These are phyloP conservation scores for Aegilops speltoides DNA, from an alignment of 176 grass and related monocot genomes.

Conservation along the genomic window DNA sequence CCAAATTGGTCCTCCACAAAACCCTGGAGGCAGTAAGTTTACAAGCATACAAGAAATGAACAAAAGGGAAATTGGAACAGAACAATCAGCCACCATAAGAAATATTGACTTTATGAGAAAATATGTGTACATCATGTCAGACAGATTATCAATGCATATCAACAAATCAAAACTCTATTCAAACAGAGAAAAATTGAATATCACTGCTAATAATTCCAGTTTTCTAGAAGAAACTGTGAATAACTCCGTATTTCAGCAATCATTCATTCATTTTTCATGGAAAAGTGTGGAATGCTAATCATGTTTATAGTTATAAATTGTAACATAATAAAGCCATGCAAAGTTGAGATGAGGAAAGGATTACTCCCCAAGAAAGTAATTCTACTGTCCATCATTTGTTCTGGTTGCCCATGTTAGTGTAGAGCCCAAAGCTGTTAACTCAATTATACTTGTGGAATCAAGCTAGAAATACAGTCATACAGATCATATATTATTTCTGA, in stretches of 20 bases:
- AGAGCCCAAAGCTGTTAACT: background rate
- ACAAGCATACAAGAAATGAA: slow-evolving; percentile 18
- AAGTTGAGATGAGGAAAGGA: too few species aligned
- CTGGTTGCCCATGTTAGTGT: background rate
- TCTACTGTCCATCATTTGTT: background rate
- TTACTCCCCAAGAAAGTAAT: too few species aligned
- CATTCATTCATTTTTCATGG: background rate
- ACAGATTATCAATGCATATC: background rate
- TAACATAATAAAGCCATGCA: too few species aligned
- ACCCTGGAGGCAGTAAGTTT: slow-evolving; percentile 47
- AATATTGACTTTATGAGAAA: slow-evolving; percentile 6
- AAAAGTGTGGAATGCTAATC: background rate
- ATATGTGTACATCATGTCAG: background rate
- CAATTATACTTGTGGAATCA: background rate
- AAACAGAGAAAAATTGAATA: background rate
- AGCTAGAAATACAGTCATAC: background rate
- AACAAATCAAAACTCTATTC: background rate
- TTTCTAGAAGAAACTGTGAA: background rate
- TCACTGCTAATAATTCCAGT: background rate
- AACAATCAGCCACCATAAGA: background rate
- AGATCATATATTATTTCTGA: background rate
- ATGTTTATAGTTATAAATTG: background rate
- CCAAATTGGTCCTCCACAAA: slow-evolving; percentile 98
- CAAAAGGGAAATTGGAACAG: slow-evolving; percentile 1
- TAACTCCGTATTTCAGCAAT: too few species aligned